phyloP scores from a whole-genome alignment of 2,329 filamentous ascomycete species.

The Aspergillus sp. region DNA sequence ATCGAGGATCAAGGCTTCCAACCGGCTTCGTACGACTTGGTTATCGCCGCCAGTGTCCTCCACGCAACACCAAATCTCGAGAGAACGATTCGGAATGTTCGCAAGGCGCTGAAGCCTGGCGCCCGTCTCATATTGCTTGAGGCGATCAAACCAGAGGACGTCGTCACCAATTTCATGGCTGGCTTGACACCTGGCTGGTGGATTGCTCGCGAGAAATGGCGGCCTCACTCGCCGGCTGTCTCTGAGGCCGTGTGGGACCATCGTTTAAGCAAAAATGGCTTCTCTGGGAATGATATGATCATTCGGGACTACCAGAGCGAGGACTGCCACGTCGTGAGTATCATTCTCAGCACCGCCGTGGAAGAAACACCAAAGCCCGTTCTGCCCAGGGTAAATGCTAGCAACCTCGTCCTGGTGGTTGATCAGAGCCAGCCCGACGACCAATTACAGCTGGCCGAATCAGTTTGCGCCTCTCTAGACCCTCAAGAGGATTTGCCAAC shows the following conservation, averaged over 20 bases:
- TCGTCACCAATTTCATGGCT: conserved; percentile 2
- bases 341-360: conserved; percentile 8
- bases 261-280: conserved; percentile 11
- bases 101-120: conserved; percentile 11
- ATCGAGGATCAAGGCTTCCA: conserved; percentile 5
- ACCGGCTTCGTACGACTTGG: conserved; percentile 8
- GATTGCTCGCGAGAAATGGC: conserved; percentile 4
- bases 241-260: conserved; percentile 14
- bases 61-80: conserved; percentile 14
- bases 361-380: background rate
- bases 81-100: conserved; percentile 9
- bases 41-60: conserved; percentile 13
- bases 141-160: conserved; percentile 4
- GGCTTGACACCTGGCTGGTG: conserved; percentile 6
- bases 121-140: conserved; percentile 8
- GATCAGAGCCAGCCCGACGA: conserved; percentile 1
- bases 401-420: conserved; percentile 1
- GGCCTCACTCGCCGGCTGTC: conserved; percentile 7
- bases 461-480: background rate
- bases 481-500: background rate
- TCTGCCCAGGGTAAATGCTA: conserved; percentile 4
- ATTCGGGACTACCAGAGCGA: conserved; percentile 5
- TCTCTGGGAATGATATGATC: conserved; percentile 16
- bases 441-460: conserved; percentile 1
- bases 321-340: conserved; percentile 7